Base-by-base conservation (phyloP, 2,329 filamentous ascomycete species). In the Anthostomella pinea region DNA sequence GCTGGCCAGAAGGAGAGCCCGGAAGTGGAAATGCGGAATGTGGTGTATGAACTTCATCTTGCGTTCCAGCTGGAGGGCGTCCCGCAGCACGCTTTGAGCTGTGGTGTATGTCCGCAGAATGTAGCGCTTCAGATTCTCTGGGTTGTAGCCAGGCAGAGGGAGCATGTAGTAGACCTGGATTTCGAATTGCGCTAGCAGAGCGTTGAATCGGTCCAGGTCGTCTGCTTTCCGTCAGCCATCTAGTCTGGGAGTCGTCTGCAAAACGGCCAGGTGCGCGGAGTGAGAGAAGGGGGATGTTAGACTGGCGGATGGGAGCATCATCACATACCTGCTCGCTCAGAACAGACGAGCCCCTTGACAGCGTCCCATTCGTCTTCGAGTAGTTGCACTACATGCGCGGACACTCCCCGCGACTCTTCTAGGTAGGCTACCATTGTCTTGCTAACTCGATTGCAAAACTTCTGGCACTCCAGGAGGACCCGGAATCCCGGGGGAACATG, bases 121-220 rank as follows among this genome's bases (percentile, higher is more conserved):
- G 48, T 73, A 68, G 31, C 68, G 59, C 40, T 64, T 66, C 37
- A 73, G 61, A 9, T 56, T 59, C 25, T 63, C 64, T 2, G 54
- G 53, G 44, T 54, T 62, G 41, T 58, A 59, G 13, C 60, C 62
- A 2, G 66, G 61, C 0, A 64, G 60, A 3, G 68, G 69, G 43
- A 68, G 62, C 46, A 77, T 70, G 58, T 76, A 76, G 54, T 70
- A 75, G 2, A 62, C 57, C 43, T 78, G 73, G 7, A 77, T 65
- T 38, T 78, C 73, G n/a, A 75, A 63, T 15, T 69, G 64, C 1
- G 72, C 67, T 0, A 71, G 62, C 3, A 76, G 54, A 7, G 72
- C 56, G 31, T 70, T 69, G 48, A 76, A 72, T 11, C 66, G 61
- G 34, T 72, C 68, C 15, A 72, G 54, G 24, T 74, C 72, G 35